Base-by-base conservation (phyloP, 805 yeast genomes). In the Saturnispora quitensis region DNA sequence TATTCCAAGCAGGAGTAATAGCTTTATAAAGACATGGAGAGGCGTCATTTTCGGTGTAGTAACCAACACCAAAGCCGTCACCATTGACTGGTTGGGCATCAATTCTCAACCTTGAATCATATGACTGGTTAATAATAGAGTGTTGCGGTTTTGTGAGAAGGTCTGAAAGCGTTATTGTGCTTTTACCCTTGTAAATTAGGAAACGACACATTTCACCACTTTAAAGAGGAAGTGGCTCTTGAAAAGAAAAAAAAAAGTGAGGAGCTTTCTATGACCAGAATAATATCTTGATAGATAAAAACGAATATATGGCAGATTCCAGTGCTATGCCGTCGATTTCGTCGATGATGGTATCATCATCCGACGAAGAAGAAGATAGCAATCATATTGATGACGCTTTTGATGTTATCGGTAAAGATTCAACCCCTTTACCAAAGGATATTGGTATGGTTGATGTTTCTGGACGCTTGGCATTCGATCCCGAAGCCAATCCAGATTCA, bases 1-100 rank as follows among this genome's bases (percentile, higher is more conserved):
- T 93, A 69, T 93, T 93, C 99, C 99, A 93, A 0, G 97, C 95
- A 0, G 99, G 99, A 0, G 99, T 93, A 46, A 90, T 93, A 12
- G 98, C 98, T 59, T 89, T 83, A 71, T 87, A 93, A 2, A 89
- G 77, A 67, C 98, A 93, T 25, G 99, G 98, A 2, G 80, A 78
- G 10, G 64, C 56, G 10, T 55, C 53, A 13, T 44, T 36, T 8
- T 43, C 52, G 3, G 82, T 74, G 63, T 93, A 93, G 69, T 93
- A 93, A 0, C 98, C 98, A 22, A 93, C 91, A 2, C 99, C 99
- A 67, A 93, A 93, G 0, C 99, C 99, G 67, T 93, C 99, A 42
- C 99, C 99, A 65, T 93, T 93, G 59, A 93, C 88, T 2, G 99
- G 98, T 49, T 96, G 72, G 69, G 81, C 83, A 62, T 93, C 98